Base-by-base conservation (phyloP, 257 asterid genomes). In the Striga asiatica region DNA sequence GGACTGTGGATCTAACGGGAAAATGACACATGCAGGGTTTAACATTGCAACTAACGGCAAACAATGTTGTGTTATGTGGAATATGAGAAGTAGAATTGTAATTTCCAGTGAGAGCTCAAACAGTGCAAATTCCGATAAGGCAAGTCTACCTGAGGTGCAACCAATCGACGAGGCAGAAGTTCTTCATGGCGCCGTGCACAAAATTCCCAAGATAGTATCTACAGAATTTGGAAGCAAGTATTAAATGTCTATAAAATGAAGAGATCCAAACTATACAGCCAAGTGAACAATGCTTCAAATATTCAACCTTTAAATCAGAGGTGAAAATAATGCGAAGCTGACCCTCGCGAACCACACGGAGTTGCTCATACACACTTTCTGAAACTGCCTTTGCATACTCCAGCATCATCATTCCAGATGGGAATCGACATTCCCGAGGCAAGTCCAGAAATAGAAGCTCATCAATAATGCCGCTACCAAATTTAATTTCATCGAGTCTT, bases 181-280 rank as follows among this genome's bases (percentile, higher is more conserved):
- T 92, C 97, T 75, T 92, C 99, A 67, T 92, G 99, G 38, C 81
- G 85, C 51, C 94, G 83, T 0, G 93, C 97, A 70, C 99, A 92
- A 55, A 92, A 92, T 66, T 92, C 97, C 99, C 99, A 92, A 17
- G 93, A 82, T 47, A 84, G 65, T 69, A 88, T 92, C 95, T 92
- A 66, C 29, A 56, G 42, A 42, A 51, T 29, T 54, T 28, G 11
- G 32, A 48, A 39, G 46, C 50, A 49, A 55, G 56, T 34, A 58
- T 59, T 50, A 73, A 23, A 66, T n/a, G 50, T 52, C 12, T 21
- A 60, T 37, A 8, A 39, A 53, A 56, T 29, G 47, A 60, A 53
- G 32, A 23, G 37, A 39, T 46, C n/a, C n/a, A 50, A 60, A 62
- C 48, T 34, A 50, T 23, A 14, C 32, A 42, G 55, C 46, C 41